Base-by-base conservation (phyloP, 148 eudicot genomes). In the Vaccinium vitisidaea region DNA sequence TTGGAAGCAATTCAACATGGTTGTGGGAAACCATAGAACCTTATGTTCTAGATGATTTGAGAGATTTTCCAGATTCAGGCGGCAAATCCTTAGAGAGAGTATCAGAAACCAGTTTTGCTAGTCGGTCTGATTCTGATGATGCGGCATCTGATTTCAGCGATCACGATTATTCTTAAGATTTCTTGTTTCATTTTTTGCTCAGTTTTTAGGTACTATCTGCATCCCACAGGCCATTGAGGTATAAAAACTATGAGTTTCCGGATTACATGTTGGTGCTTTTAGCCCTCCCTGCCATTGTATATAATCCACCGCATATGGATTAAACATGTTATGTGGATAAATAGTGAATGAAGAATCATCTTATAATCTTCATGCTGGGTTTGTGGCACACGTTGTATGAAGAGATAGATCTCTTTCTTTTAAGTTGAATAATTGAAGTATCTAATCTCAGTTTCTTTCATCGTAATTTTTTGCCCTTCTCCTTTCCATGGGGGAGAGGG, bases 1-100 rank as follows among this genome's bases (percentile, higher is more conserved):
- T 90, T n/a, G 98, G 95, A 82, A 86, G 86, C 85, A 89, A 93
- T 88, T 91, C 98, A 19, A 63, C 70, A 14, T 79, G 82, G 88
- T 91, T 95, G 46, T 92, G 98, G 98, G 87, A 84, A 83, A 63
- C 94, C 79, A 81, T 91, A 52, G 93, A 94, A 83, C 94, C 98
- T 6, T 93, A 89, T 84, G 86, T 94, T 65, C 86, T 92, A 32
- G 89, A 87, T 18, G 96, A 87, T 80, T 83, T 96, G 84, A 90
- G 86, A 81, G 90, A 90, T 63, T 55, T 70, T 84, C 87, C 93
- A n/a, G 86, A 84, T 84, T 87, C 93, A 63, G 89, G 88, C 77
- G 88, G 43, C 58, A 80, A 83, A 52, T 75, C 84, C 49, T 56
- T 63, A 16, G 86, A 87, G 53, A 69, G 53, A 76, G 82, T 21